Conservation (phyloP, 139 green algal species). For the Chlorella sp. region DNA sequence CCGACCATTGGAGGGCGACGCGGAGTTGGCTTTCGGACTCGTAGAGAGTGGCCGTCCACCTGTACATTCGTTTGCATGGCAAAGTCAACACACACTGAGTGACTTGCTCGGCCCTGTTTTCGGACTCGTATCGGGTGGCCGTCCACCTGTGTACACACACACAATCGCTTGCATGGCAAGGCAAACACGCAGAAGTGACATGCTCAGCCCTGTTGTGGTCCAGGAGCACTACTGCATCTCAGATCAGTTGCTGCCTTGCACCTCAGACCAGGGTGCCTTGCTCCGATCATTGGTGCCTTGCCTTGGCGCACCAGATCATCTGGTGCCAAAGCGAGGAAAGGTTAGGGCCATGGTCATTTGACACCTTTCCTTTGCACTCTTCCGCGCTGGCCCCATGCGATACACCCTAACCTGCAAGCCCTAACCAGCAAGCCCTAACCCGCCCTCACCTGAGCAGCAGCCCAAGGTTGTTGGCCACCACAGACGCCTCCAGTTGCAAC, state of each 20-base stretch:
- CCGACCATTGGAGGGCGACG: background rate
- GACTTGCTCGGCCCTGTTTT: background rate
- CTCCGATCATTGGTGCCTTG: too few species aligned
- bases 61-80: background rate
- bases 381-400: background rate
- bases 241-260: too few species aligned
- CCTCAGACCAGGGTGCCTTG: too few species aligned
- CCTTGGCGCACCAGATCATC: too few species aligned
- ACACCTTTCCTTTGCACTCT: too few species aligned
- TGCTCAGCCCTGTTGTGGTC: background rate
- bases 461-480: background rate
- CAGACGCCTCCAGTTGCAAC: background rate
- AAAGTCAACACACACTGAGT: background rate
- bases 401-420: background rate
- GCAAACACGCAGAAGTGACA: background rate
- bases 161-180: background rate
- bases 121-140: background rate
- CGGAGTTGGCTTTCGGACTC: background rate
- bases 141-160: background rate
- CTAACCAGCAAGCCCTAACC: background rate
- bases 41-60: background rate
- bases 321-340: background rate
- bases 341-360: background rate
- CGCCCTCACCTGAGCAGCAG: background rate
- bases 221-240: background rate